Evolutionary conservation across 805 yeast genomes (phyloP), one percentile per base, ranked within the genome.

Genomic region (Metschnikowia corniflorae): DNA sequence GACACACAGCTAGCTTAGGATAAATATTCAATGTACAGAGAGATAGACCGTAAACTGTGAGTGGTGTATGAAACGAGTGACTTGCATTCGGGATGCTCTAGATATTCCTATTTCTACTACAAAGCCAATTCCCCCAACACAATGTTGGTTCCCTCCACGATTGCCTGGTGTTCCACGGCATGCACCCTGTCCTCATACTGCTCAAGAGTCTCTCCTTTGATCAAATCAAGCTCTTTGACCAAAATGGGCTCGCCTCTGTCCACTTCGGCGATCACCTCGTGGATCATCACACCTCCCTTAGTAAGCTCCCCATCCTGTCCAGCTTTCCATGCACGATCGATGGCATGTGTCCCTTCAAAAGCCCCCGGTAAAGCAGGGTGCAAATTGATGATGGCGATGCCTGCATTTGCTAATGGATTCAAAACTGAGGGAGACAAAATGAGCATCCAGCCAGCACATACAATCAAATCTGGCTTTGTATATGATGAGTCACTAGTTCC

Each of bases 401-500:
- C 66, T 3, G 71, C 77, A 2, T 71, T 58, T 33, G 69, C 76
- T 22, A 89, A 60, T 3, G 89, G 88, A 26, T 67, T 63, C 42
- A 93, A 68, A 48, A 87, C 88, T 15, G 77, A 70, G 3, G 86
- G 80, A 1, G 96, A 84, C 42, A 93, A 70, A 40, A 93, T 93
- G 35, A 93, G 73, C 89, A 93, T 82, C 98, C 98, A 93, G 2
- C 98, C 98, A 4, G 98, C 98, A 64, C 98, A 93, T 5, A 93
- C 97, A 26, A 93, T 80, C 45, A 93, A 70, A 48, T 85, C 86
- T 4, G 97, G 97, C 47, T 72, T 71, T 21, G 58, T 49, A 35
- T 77, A 71, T 2, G 51, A 44, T 4, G 45, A 31, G 16, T 47
- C 55, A 18, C 42, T 26, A 6, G 32, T 41, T n/a, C 68, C 75